Base-by-base conservation (phyloP, 176 grass and related monocot species). In the Oryza longistaminata region DNA sequence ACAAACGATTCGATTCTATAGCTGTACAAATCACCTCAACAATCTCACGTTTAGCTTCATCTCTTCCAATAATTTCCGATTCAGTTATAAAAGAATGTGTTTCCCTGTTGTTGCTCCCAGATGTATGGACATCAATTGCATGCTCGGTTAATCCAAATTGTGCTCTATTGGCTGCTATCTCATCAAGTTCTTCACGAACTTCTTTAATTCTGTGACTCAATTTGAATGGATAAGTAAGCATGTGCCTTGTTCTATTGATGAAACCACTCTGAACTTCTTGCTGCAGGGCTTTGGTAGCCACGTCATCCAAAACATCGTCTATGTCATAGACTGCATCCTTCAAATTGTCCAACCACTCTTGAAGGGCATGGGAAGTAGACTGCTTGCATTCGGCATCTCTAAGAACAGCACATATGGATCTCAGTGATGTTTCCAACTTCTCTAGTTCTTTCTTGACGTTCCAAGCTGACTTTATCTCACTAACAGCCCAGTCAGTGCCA, bases 311-410 rank as follows among this genome's bases (percentile, higher is more conserved):
- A 22, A 74, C 19, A 83, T 83, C 81, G 3, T 83, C 71, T 22
- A 83, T 75, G 43, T 67, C 82, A 66, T 75, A 83, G 7, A 83
- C 12, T 24, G 60, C 60, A 2, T 83, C 81, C 25, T 83, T 83
- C 5, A 83, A 12, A 8, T 83, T 50, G 0, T 75, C 42, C 27
- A 75, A 1, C 81, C 71, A 83, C 2, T 50, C 71, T 15, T 24
- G 26, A 22, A 75, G 71, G 0, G 26, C 7, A 16, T 17, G 2
- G 4, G 71, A 83, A 25, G 3, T 83, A 43, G 55, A 64, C 35
- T 77, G 34, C 34, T 64, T 77, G 34, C n/a, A 2, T 6, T 77
- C 55, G 0, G 75, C 75, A 42, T 77, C 55, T 26, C 1, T 22
- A 24, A 77, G 21, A 42, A 77, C 55, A 43, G 21, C 55, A 42